Base-by-base conservation (phyloP, 2,329 filamentous ascomycete species). In the Colletotrichum sidae region DNA sequence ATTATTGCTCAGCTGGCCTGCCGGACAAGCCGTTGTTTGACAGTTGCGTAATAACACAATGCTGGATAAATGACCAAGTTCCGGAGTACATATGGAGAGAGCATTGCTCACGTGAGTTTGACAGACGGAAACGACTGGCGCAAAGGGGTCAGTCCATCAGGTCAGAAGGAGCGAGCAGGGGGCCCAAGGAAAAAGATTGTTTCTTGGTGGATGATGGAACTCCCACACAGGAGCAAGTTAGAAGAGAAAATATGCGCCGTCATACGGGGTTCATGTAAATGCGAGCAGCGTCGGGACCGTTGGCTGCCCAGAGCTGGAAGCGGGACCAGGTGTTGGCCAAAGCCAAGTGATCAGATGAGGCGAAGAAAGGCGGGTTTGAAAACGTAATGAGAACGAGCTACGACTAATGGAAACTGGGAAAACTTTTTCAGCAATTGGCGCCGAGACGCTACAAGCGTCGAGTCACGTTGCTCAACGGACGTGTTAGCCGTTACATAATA, bases 321-420 rank as follows among this genome's bases (percentile, higher is more conserved):
- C 44, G 42, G 44, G 33, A 55, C 42, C 25, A 25, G 25, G 38
- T 25, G 34, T 33, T 54, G 41, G 45, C 34, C 49, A 25, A 51
- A 49, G 41, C 17, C 41, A 60, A 42, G 59, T 57, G 59, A 61
- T 68, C 58, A 56, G 55, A 63, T 67, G 67, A 64, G 64, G 67
- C 63, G 67, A 65, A 45, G 56, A 52, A 45, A 45, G 52, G 55
- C 53, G 68, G 55, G 53, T 67, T 69, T 57, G 60, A 62, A 72
- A 75, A 72, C 69, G 72, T 75, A 75, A 75, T 69, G 60, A 69
- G 69, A 70, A 70, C 63, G 55, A 41, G 9, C 35, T 53, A 45
- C 53, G 63, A 67, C 63, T 67, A 67, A 68, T 62, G 17, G 63
- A 68, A 67, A 68, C 45, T 44, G 57, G 44, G 45, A 67, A 67